Evolutionary conservation across 2,329 filamentous ascomycete species (phyloP).

Genomic region (Verruconis gallopava): DNA sequence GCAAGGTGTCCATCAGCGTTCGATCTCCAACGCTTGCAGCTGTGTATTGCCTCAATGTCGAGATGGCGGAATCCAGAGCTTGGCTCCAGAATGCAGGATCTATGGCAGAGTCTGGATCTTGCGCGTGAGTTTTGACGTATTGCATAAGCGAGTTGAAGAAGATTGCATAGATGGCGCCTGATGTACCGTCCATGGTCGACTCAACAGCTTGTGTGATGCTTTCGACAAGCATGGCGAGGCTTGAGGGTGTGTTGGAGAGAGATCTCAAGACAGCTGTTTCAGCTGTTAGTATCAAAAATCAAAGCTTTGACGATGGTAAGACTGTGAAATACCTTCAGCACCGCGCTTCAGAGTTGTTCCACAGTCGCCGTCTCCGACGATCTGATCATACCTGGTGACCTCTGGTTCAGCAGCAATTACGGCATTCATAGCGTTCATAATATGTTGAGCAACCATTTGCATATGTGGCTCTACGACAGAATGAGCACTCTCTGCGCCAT

Average conservation of each 20-base stretch:
- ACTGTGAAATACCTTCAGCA: too few species aligned
- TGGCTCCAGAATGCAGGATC: constrained; percentile 40
- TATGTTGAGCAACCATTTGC: too few species aligned
- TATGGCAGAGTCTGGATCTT: constrained; percentile 40
- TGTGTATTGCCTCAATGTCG: constrained; percentile 67
- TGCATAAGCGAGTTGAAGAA: constrained; percentile 89
- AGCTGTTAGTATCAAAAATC: constrained; percentile 1
- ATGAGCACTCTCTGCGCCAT: too few species aligned
- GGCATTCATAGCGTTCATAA: too few species aligned
- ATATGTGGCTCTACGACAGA: too few species aligned
- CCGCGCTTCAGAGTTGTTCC: too few species aligned
- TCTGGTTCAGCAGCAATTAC: too few species aligned
- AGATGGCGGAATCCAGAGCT: constrained; percentile 58
- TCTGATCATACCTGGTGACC: constrained; percentile 56
- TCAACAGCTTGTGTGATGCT: constrained; percentile 52
- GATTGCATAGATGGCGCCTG: constrained; percentile 69
- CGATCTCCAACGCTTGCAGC: constrained; percentile 79
- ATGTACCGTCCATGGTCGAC: constrained; percentile 60
- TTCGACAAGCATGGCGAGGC: constrained; percentile 46
- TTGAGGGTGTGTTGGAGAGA: constrained; percentile 29
- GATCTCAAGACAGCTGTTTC: constrained; percentile 27
- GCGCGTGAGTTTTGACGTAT: constrained; percentile 54
- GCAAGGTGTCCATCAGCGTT: constrained; percentile 77
- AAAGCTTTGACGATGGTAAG: not conserved
- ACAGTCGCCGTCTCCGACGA: constrained; percentile 84